A percentile compares a stretch with the other conserved stretches of the same genome.
Evolutionary conservation across 768 basidiomycete genomes (phyloP).

Genomic region (Lentinula raphanica): DNA sequence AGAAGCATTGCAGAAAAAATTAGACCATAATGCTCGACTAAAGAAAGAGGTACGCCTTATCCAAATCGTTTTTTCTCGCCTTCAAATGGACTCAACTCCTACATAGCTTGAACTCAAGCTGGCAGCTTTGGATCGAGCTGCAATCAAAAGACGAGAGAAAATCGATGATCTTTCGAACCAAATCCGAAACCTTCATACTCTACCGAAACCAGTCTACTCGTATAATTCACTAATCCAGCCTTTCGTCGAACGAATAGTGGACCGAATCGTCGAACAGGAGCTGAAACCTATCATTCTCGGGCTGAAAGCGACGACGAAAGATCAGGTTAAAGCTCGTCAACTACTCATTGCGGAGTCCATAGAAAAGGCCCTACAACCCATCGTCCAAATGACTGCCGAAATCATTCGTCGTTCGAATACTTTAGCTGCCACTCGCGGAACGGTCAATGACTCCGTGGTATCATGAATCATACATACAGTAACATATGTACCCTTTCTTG

Average conservation of each 20-base stretch:
- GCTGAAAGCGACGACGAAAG: neutral
- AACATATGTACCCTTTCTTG: too few species aligned
- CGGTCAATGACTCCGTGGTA: neutral
- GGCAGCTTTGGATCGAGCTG: neutral
- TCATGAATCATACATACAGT: too few species aligned
- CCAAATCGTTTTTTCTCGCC: too few species aligned
- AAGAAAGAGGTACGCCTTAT: conserved; percentile 1
- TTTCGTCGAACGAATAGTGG: neutral
- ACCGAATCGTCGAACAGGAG: neutral
- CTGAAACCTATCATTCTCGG: neutral
- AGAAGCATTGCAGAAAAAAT: neutral
- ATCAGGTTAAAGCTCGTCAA: neutral
- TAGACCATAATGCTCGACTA: neutral
- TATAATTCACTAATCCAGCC: neutral
- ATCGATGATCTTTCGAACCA: neutral
- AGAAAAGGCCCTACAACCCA: neutral
- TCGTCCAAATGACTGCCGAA: neutral
- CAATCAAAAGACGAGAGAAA: neutral
- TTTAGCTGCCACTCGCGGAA: neutral
- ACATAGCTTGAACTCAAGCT: neutral
- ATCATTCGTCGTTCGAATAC: neutral
- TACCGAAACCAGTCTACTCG: neutral
- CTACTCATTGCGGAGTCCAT: neutral
- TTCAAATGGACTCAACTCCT: neutral
- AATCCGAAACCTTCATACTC: conserved; percentile 1